These are phyloP conservation scores for Globisporangium solare DNA, from an alignment of 352 stramenopile species.

Conservation along the genomic window DNA sequence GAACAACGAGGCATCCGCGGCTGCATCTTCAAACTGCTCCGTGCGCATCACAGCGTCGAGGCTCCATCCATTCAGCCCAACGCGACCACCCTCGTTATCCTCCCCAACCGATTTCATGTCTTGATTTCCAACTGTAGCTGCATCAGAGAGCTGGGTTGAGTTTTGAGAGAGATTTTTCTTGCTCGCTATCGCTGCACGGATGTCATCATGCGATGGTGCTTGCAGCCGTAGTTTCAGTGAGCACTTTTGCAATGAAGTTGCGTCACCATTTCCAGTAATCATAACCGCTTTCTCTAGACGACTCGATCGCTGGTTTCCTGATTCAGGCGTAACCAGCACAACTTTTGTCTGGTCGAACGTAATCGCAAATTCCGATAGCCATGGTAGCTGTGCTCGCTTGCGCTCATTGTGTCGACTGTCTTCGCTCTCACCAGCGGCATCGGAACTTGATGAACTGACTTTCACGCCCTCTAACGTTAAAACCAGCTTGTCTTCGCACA, in stretches of 20 bases:
- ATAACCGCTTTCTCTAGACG: constrained; percentile 40
- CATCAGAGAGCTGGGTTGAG: constrained; percentile 46
- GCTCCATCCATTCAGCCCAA: constrained; percentile 81
- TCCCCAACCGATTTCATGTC: constrained; percentile 54
- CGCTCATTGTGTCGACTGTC: background rate
- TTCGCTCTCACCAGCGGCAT: constrained; percentile 10
- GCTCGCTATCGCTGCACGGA: constrained; percentile 36
- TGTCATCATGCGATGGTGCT: constrained; percentile 37
- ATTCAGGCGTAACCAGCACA: constrained; percentile 41
- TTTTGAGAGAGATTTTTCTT: constrained; percentile 76
- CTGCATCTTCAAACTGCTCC: constrained; percentile 55
- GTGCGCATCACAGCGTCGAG: constrained; percentile 56
- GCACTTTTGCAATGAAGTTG: constrained; percentile 32
- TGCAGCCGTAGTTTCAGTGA: constrained; percentile 46
- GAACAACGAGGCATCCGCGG: constrained; percentile 47
- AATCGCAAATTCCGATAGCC: constrained; percentile 63
- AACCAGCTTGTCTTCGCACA: constrained; percentile 80
- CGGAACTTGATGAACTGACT: constrained; percentile 21
- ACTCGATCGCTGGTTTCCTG: constrained; percentile 46
- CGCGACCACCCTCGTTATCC: constrained; percentile 73
- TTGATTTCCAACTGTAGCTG: constrained; percentile 18
- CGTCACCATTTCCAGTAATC: constrained; percentile 32
- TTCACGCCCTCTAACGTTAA: constrained; percentile 65
- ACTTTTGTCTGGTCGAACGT: constrained; percentile 50
- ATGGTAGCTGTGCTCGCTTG: constrained; percentile 31